Evolutionary conservation across 2,329 filamentous ascomycete genomes (phyloP).

Genomic region (Colletotrichum sidae): DNA sequence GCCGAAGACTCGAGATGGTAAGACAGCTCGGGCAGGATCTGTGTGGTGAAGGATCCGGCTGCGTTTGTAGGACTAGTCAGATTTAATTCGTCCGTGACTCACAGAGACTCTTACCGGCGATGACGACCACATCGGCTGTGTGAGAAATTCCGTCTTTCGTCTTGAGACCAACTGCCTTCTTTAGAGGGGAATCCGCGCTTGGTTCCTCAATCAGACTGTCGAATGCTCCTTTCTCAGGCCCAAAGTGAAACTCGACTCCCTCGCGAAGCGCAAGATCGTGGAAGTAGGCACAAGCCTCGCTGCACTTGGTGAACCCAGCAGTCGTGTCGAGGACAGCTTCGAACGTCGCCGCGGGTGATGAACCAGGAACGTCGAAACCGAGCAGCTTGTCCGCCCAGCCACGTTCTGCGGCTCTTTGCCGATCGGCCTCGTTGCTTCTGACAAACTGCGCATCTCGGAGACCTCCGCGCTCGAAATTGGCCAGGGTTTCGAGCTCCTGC

Average conservation of each 20-base stretch:
- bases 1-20: constrained; percentile 41
- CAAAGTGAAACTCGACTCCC: constrained; percentile 44
- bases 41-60: constrained; percentile 48
- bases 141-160: constrained; percentile 52
- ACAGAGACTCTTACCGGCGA: constrained; percentile 51
- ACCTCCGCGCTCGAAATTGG: constrained; percentile 41
- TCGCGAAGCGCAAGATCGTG: constrained; percentile 39
- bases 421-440: constrained; percentile 38
- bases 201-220: constrained; percentile 40
- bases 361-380: constrained; percentile 40
- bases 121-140: constrained; percentile 47
- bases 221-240: constrained; percentile 41
- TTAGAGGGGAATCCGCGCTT: constrained; percentile 19
- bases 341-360: constrained; percentile 25
- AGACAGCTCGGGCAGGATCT: constrained; percentile 40
- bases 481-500: constrained; percentile 41
- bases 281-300: constrained; percentile 40
- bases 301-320: constrained; percentile 41
- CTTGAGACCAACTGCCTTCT: constrained; percentile 49
- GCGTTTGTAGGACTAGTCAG: background rate
- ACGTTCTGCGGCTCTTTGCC: constrained; percentile 33
- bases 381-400: constrained; percentile 42
- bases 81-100: constrained; percentile 1
- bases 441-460: constrained; percentile 41
- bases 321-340: constrained; percentile 43